Evolutionary conservation across 129 eudicot species (phyloP).

Genomic region (Erigeron canadensis): DNA sequence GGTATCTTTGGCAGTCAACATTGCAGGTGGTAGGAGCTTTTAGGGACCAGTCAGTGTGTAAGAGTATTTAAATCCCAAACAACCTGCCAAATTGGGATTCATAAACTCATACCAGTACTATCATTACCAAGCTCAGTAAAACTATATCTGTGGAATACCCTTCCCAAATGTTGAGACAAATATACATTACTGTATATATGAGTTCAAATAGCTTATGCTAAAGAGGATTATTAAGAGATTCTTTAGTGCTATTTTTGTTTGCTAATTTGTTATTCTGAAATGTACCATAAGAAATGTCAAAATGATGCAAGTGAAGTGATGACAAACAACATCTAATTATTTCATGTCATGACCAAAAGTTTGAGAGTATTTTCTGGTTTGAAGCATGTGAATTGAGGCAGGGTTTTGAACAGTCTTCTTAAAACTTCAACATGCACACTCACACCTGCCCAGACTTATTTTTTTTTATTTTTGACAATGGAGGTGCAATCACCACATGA

Average conservation of each 20-base stretch:
- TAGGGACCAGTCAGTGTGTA: constrained; percentile 28
- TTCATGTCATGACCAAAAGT: constrained; percentile 6
- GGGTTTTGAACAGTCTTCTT: constrained; percentile 26
- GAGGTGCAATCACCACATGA: background rate
- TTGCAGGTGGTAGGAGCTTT: constrained; percentile 33
- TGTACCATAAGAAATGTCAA: constrained; percentile 10
- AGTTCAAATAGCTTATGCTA: background rate
- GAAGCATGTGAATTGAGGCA: constrained; percentile 30
- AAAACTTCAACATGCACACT: constrained; percentile 12
- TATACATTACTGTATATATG: too few relatives aligned
- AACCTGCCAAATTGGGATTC: constrained; percentile 36
- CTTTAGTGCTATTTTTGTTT: background rate
- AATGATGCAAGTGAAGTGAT: constrained; percentile 12
- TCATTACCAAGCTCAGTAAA: background rate
- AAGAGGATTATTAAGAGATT: background rate
- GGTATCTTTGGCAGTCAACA: constrained; percentile 44
- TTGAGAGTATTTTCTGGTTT: constrained; percentile 15
- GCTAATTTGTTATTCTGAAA: constrained; percentile 13
- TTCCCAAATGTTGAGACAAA: background rate
- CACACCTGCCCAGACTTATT: constrained; percentile 17
- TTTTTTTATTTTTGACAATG: constrained; percentile 7
- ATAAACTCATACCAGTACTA: constrained; percentile 9
- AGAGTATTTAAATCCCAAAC: constrained; percentile 22
- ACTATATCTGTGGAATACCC: too few relatives aligned
- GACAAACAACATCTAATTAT: constrained; percentile 18